phyloP scores from a whole-genome alignment of 257 asterid species.

The Ajuga chamaepitys region DNA sequence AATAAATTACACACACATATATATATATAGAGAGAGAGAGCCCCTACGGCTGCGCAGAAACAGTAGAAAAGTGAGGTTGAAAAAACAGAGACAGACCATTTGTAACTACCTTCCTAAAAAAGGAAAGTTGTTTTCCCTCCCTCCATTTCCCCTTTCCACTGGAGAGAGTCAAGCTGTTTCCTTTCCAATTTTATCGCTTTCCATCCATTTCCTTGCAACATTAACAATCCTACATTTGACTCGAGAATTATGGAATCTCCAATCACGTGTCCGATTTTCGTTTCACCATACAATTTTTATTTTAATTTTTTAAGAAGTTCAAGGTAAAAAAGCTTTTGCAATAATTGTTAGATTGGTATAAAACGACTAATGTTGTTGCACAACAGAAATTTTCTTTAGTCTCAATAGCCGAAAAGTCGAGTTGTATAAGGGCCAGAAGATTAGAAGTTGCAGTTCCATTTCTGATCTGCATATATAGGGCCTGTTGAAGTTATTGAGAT shows the following conservation, averaged over 20 bases:
- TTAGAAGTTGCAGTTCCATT: background rate
- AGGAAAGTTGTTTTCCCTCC: background rate
- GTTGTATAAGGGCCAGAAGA: background rate
- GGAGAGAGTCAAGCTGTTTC: constrained; percentile 17
- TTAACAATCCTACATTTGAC: constrained; percentile 1
- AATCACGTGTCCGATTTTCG: constrained; percentile 13
- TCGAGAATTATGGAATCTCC: constrained; percentile 29
- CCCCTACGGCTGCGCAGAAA: background rate
- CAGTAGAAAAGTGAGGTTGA: background rate
- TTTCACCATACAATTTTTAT: constrained; percentile 4
- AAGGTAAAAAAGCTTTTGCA: background rate
- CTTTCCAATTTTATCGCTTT: constrained; percentile 9
- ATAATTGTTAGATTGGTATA: constrained; percentile 19
- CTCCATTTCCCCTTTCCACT: background rate
- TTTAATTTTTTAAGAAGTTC: background rate
- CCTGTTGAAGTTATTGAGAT: constrained; percentile 12
- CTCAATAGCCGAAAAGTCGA: background rate
- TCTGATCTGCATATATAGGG: constrained; percentile 8
- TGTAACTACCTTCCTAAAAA: constrained; percentile 6
- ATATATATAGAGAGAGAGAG: background rate
- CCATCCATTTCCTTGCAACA: constrained; percentile 16
- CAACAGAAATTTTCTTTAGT: constrained; percentile 6
- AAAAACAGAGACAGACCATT: background rate
- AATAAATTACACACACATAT: background rate
- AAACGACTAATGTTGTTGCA: constrained; percentile 2